Evolutionary conservation across 768 basidiomycete species (phyloP).

Genomic region (Rhizopogon vesiculosus): DNA sequence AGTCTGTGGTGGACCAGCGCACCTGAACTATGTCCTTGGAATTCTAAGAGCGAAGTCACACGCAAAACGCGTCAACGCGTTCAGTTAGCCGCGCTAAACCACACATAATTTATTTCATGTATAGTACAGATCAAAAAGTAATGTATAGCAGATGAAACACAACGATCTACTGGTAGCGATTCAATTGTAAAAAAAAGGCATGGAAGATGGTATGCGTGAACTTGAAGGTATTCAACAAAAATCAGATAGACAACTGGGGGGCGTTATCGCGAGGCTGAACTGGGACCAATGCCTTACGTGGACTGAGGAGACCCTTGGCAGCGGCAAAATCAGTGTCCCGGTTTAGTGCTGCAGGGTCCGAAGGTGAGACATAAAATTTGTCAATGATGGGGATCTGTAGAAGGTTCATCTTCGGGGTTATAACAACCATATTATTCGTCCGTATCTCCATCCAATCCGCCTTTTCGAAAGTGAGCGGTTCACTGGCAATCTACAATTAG

Average conservation of each 20-base stretch:
- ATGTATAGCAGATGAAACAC: not conserved
- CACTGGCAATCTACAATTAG: constrained; percentile 65
- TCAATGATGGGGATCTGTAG: constrained; percentile 92
- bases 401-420: constrained; percentile 94
- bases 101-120: too few relatives aligned
- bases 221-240: not conserved
- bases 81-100: too few relatives aligned
- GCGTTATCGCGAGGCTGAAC: constrained; percentile 15
- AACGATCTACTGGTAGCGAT: not conserved
- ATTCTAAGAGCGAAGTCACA: too few relatives aligned
- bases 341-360: constrained; percentile 65
- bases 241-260: constrained; percentile 16
- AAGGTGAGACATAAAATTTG: constrained; percentile 86
- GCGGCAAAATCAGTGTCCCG: constrained; percentile 82
- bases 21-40: too few relatives aligned
- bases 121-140: too few relatives aligned
- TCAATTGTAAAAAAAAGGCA: not conserved
- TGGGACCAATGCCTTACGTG: constrained; percentile 36
- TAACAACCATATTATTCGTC: constrained; percentile 92
- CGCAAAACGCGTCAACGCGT: too few relatives aligned
- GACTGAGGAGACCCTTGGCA: constrained; percentile 78
- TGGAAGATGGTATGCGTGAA: not conserved
- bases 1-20: too few relatives aligned
- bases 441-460: constrained; percentile 99
- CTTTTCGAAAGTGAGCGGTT: constrained; percentile 96